Conservation (phyloP, 441 rosid genomes). For the Rhodomyrtus psidioides region DNA sequence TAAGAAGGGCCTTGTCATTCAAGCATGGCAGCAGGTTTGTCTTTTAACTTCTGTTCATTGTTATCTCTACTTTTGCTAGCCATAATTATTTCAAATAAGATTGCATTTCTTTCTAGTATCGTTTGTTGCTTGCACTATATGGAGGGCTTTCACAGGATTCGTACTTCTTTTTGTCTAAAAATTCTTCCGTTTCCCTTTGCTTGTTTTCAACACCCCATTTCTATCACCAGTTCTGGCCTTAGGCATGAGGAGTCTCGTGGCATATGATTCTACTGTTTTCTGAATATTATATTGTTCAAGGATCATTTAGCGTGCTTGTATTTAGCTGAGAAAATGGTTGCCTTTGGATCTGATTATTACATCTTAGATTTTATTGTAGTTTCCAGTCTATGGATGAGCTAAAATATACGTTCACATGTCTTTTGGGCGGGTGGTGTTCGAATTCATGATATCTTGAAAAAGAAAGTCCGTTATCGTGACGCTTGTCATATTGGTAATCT, state of each 20-base stretch:
- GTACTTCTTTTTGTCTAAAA: neutral
- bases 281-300: neutral
- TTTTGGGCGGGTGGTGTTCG: neutral
- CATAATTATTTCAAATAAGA: neutral
- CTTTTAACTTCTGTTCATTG: neutral
- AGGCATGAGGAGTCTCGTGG: neutral
- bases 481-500: neutral
- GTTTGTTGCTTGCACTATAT: neutral
- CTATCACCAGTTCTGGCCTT: neutral
- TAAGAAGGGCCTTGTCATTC: conserved; percentile 65
- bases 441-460: neutral
- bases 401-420: neutral
- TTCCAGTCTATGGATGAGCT: neutral
- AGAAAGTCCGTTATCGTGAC: neutral
- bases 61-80: neutral
- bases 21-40: conserved; percentile 86
- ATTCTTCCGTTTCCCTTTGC: neutral
- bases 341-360: neutral
- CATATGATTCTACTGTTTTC: neutral
- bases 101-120: neutral
- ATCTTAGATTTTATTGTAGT: neutral
- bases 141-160: neutral
- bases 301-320: neutral
- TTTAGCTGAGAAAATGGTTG: neutral
- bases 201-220: neutral